Evolutionary conservation across 2,329 filamentous ascomycete genomes (phyloP), one percentile per base, ranked within the genome.

Genomic region (Fragosphaeria purpurea): DNA sequence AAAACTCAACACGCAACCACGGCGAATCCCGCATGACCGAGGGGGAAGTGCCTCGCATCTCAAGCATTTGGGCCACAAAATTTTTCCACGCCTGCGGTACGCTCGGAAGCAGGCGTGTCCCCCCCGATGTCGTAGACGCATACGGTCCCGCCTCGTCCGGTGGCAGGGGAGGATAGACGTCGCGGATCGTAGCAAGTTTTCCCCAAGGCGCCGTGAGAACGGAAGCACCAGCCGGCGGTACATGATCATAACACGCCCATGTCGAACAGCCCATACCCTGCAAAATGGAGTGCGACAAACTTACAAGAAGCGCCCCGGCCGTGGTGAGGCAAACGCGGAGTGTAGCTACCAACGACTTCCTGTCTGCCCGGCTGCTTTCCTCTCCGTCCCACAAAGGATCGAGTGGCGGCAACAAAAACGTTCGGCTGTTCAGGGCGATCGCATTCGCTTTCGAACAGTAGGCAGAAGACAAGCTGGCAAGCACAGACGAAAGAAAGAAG

Each of bases 181-280:
- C 63, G 41, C 69, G 67, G 31, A 70, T 67, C 6, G 66, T 67
- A 8, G 69, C 72, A 55, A 74, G 70, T 30, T 70, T 62, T 11
- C 78, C 78, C 47, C 80, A 70, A 0, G 78, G 78, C 2, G 78
- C 78, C 6, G 75, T 72, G 22, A 81, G 61, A 22, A 81, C 69
- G 2, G 70, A 67, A 12, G 70, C 64, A 13, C 71, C 70, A 0
- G 70, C 59, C 7, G 68, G 64, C 5, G 68, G 65, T 5, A 70
- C 56, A 41, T 66, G 68, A 11, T 67, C 61, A 11, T 65, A 64
- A 35, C 70, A 54, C 6, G 62, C 62, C 53, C 78, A 72, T 12
- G 73, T 70, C 22, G 74, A 64, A 1, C 68, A 69, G 11, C 70
- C 60, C 40, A 81, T 62, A 6, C 73, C 75, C 39, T 70, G 65